A percentile compares a stretch with the other conserved stretches of the same genome.
phyloP scores from a whole-genome alignment of 2,329 filamentous ascomycete genomes.

The Aspergillus viridinutans region DNA sequence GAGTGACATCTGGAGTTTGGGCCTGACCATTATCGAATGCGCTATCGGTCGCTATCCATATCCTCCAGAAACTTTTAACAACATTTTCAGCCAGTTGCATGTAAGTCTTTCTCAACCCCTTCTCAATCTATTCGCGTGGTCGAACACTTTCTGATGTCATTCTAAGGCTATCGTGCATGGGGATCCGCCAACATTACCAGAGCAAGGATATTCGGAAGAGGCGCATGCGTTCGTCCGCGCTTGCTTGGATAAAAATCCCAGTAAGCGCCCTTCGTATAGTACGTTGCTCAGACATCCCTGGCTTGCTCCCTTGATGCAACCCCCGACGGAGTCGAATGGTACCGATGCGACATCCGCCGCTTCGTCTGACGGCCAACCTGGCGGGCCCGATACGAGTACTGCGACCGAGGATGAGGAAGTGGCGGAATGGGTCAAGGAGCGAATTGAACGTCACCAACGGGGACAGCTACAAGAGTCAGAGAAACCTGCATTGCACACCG shows the following conservation, averaged over 20 bases:
- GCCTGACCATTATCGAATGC: conserved; percentile 91
- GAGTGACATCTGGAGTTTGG: conserved; percentile 96
- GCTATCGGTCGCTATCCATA: conserved; percentile 93
- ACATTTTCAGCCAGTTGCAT: conserved; percentile 94
- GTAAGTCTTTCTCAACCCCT: conserved; percentile 58
- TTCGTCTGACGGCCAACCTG: conserved; percentile 26
- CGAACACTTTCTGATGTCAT: conserved; percentile 1
- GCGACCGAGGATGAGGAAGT: conserved; percentile 73
- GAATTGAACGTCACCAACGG: conserved; percentile 62
- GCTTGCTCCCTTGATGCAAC: conserved; percentile 72
- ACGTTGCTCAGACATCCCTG: conserved; percentile 87
- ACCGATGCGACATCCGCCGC: conserved; percentile 33
- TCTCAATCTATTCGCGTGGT: background rate
- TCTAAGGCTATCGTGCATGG: conserved; percentile 91
- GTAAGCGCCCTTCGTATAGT: conserved; percentile 87
- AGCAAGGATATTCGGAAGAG: conserved; percentile 69
- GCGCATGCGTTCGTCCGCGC: conserved; percentile 83
- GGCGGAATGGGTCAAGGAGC: conserved; percentile 73
- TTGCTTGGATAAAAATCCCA: conserved; percentile 89
- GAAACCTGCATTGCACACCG: conserved; percentile 82
- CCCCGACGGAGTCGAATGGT: conserved; percentile 64
- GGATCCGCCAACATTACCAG: conserved; percentile 83
- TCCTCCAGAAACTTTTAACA: conserved; percentile 93
- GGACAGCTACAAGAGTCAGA: conserved; percentile 53
- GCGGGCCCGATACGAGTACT: conserved; percentile 31